phyloP scores from a whole-genome alignment of 2,329 filamentous ascomycete genomes.

The Hypoxylon sp. region DNA sequence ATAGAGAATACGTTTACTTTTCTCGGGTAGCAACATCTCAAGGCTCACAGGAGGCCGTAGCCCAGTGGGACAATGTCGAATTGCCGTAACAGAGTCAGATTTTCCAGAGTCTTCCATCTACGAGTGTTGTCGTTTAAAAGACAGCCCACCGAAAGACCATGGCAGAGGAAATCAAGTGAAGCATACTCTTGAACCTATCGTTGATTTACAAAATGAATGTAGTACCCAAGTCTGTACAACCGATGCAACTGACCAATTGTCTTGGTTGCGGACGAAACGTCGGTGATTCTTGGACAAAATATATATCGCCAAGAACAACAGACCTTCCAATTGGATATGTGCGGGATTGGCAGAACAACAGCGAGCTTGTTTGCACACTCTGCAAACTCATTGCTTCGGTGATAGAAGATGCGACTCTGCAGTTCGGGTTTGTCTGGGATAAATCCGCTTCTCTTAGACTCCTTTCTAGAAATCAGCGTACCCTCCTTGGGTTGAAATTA shows the following conservation, averaged over 20 bases:
- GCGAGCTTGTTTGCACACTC: background rate
- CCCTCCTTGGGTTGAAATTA: constrained; percentile 14
- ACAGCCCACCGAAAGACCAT: background rate
- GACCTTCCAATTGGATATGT: constrained; percentile 1
- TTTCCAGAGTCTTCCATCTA: background rate
- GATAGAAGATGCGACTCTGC: constrained; percentile 2
- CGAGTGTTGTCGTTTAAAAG: background rate
- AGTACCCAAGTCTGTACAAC: background rate
- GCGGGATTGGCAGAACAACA: background rate
- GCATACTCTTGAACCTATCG: background rate
- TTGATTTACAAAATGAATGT: background rate
- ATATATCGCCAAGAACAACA: background rate
- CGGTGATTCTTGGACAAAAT: background rate
- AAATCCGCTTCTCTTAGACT: constrained; percentile 5
- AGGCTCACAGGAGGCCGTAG: background rate
- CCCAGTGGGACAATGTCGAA: background rate
- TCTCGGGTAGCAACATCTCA: background rate
- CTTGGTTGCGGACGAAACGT: background rate
- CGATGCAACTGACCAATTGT: background rate
- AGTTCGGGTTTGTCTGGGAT: background rate
- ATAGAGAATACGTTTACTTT: background rate
- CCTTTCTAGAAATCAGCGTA: background rate
- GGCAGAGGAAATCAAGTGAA: background rate
- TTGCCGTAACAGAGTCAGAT: background rate
- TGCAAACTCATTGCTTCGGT: constrained; percentile 8